A percentile compares a stretch with the other conserved stretches of the same genome.
Evolutionary conservation across 2,329 filamentous ascomycete species (phyloP).

Genomic region (Talaromyces sp.): DNA sequence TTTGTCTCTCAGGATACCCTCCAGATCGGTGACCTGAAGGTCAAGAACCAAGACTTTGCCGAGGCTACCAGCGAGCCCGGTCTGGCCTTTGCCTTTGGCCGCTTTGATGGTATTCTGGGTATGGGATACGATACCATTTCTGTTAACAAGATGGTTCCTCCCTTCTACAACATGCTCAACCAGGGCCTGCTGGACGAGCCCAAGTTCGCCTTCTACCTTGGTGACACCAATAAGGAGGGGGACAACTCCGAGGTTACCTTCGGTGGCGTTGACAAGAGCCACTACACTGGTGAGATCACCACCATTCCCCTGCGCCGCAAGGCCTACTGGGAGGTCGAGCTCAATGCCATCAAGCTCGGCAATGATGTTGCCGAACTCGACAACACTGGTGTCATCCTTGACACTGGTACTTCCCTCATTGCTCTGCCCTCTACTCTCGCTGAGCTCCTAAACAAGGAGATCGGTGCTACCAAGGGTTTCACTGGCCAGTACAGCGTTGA

Average conservation of each 20-base stretch:
- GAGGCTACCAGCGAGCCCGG: slow-evolving; percentile 96
- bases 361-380: slow-evolving; percentile 85
- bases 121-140: slow-evolving; percentile 94
- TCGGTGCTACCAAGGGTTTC: slow-evolving; percentile 96
- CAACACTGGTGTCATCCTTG: slow-evolving; percentile 92
- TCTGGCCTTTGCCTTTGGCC: slow-evolving; percentile 94
- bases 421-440: slow-evolving; percentile 88
- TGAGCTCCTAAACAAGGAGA: slow-evolving; percentile 95
- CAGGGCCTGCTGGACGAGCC: slow-evolving; percentile 88
- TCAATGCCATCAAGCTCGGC: slow-evolving; percentile 88
- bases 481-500: slow-evolving; percentile 97
- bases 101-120: slow-evolving; percentile 95
- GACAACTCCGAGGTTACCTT: slow-evolving; percentile 86
- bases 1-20: slow-evolving; percentile 90
- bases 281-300: slow-evolving; percentile 83
- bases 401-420: slow-evolving; percentile 97
- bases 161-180: slow-evolving; percentile 94
- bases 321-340: slow-evolving; percentile 99
- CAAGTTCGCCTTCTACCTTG: slow-evolving; percentile 96
- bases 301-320: slow-evolving; percentile 95
- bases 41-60: slow-evolving; percentile 91
- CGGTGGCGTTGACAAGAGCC: slow-evolving; percentile 80
- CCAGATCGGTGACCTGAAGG: slow-evolving; percentile 82
- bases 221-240: slow-evolving; percentile 69
- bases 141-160: slow-evolving; percentile 92